Percentiles rank a stretch among this genome's conserved stretches.
Conservation (phyloP, 2,329 filamentous ascomycete genomes). For the Epichloe amarillans region DNA sequence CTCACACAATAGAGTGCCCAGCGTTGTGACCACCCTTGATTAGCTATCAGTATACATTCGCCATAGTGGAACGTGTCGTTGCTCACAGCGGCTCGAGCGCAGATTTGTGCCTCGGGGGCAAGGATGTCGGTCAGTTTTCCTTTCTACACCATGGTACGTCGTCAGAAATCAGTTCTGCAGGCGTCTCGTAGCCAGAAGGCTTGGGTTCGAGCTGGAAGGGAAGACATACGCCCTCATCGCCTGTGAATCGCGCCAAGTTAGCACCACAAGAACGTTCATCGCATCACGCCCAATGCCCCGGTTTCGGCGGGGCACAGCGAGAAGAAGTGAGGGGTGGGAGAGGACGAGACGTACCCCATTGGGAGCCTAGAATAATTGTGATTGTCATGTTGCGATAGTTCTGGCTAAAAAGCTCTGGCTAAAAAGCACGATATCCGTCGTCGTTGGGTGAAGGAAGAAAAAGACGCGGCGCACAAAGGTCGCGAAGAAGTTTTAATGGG, state of each 20-base stretch:
- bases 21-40: constrained; percentile 20
- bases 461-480: too few relatives aligned
- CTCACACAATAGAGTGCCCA: constrained; percentile 13
- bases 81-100: constrained; percentile 21
- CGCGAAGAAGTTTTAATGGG: too few relatives aligned
- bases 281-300: constrained; percentile 3
- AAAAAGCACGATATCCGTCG: too few relatives aligned
- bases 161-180: constrained; percentile 7
- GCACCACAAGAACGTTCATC: constrained; percentile 1
- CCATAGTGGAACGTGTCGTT: constrained; percentile 5
- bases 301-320: constrained; percentile 9
- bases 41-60: background rate
- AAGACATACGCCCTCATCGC: constrained; percentile 21
- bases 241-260: constrained; percentile 13
- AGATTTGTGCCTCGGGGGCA: constrained; percentile 17
- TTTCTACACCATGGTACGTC: constrained; percentile 15
- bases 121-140: constrained; percentile 25
- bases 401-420: too few relatives aligned
- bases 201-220: background rate
- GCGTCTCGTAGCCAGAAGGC: constrained; percentile 1
- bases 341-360: constrained; percentile 23
- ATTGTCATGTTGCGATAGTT: constrained; percentile 13
- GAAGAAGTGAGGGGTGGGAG: constrained; percentile 6
- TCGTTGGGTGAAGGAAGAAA: too few relatives aligned
- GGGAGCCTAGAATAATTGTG: constrained; percentile 22